These are phyloP conservation scores for Lactifluus hygrophoroides DNA, from an alignment of 768 basidiomycete genomes.

Conservation along the genomic window DNA sequence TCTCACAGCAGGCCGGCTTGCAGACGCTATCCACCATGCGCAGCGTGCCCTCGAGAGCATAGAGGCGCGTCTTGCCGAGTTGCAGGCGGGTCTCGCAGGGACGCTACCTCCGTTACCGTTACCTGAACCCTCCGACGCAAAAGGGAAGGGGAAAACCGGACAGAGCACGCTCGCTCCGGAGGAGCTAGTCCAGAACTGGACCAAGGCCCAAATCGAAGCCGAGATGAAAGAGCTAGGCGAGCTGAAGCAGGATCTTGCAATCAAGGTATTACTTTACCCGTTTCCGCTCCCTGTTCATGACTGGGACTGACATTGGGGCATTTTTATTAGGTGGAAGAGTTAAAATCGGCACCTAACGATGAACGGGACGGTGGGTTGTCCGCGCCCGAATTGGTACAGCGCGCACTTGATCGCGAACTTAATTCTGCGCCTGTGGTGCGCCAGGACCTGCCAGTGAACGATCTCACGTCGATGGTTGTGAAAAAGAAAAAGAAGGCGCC, in stretches of 20 bases:
- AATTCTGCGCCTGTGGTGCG: slow-evolving; percentile 34
- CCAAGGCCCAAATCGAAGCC: slow-evolving; percentile 58
- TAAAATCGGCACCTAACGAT: slow-evolving; percentile 73
- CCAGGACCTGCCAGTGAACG: slow-evolving; percentile 48
- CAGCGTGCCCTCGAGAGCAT: slow-evolving; percentile 76
- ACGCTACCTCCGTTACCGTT: slow-evolving; percentile 27
- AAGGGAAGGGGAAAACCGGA: slow-evolving; percentile 62
- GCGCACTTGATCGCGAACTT: slow-evolving; percentile 63
- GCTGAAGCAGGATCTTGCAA: slow-evolving; percentile 70
- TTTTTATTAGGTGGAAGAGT: slow-evolving; percentile 70
- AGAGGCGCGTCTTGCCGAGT: slow-evolving; percentile 53
- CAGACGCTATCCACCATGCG: slow-evolving; percentile 75
- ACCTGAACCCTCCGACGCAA: slow-evolving; percentile 29
- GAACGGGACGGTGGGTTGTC: slow-evolving; percentile 31
- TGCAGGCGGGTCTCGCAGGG: slow-evolving; percentile 39
- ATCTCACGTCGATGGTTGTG: slow-evolving; percentile 76
- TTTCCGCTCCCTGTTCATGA: background rate
- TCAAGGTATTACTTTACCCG: slow-evolving; percentile 47
- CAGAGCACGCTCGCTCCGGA: slow-evolving; percentile 34
- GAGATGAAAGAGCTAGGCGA: slow-evolving; percentile 75
- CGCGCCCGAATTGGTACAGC: slow-evolving; percentile 64
- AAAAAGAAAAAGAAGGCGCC: slow-evolving; percentile 68
- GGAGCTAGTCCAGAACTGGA: slow-evolving; percentile 57
- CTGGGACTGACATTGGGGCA: background rate
- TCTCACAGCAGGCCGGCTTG: slow-evolving; percentile 74